phyloP scores from a whole-genome alignment of 768 basidiomycete species.

The Kwoniella shandongensis region DNA sequence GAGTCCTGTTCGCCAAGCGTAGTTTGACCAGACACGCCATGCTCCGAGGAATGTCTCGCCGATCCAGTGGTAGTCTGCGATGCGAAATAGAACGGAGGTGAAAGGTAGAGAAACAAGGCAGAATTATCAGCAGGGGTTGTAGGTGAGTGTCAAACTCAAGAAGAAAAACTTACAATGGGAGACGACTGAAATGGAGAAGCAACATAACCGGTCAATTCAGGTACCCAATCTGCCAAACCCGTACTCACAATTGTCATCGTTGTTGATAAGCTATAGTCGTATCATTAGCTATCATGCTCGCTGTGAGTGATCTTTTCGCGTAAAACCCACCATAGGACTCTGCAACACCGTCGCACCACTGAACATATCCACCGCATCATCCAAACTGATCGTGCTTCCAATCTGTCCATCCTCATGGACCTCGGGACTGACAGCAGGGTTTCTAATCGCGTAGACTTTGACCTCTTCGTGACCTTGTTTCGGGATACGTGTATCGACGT shows the following conservation, averaged over 20 bases:
- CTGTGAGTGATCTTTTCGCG: no score
- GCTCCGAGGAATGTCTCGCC: constrained; percentile 40
- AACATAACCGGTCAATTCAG: no score
- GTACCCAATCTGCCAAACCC: no score
- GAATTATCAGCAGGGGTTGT: constrained; percentile 1
- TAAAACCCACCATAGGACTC: constrained; percentile 26
- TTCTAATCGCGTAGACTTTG: constrained; percentile 17
- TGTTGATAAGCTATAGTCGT: constrained; percentile 30
- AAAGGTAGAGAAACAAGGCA: background rate
- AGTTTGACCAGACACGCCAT: constrained; percentile 35
- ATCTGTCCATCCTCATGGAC: constrained; percentile 17
- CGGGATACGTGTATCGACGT: constrained; percentile 2
- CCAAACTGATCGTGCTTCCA: constrained; percentile 11
- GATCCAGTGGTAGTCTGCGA: constrained; percentile 43
- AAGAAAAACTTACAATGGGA: constrained; percentile 26
- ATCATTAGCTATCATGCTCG: background rate
- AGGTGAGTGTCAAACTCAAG: no score
- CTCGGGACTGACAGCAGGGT: constrained; percentile 13
- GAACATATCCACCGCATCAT: constrained; percentile 20
- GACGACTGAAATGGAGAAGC: constrained; percentile 14
- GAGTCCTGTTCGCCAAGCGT: constrained; percentile 14
- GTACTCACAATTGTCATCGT: constrained; percentile 37
- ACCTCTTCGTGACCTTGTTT: constrained; percentile 13
- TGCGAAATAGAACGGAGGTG: no score
- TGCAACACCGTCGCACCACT: constrained; percentile 14